Base-by-base conservation (phyloP, 2,329 filamentous ascomycete genomes). In the Sordariomycetes sp. region DNA sequence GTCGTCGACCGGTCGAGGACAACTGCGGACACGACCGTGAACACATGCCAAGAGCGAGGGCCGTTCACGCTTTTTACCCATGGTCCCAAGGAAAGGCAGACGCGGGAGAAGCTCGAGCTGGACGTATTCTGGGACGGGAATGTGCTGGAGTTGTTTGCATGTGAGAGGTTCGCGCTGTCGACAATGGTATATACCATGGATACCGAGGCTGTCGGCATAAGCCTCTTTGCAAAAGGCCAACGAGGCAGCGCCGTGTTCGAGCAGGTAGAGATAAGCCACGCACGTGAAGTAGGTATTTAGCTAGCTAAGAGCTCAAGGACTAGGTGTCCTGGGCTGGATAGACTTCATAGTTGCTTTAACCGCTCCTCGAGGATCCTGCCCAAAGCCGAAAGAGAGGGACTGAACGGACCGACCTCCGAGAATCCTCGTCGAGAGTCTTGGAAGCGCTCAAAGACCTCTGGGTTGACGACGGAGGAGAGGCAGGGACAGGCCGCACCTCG, bases 1-100 rank as follows among this genome's bases (percentile, higher is more conserved):
- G 15, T 48, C 20, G 42, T 48, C 42, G 20, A n/a, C 20, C 5
- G 42, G 42, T n/a, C 15, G 78, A 32, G 65, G 62, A 72, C 71
- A 1, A 68, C 59, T 20, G 42, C 53, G 10, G 64, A 71, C 24
- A 25, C 60, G 0, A 65, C 67, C 12, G 67, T 75, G 15, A 67
- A 71, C 35, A 72, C 73, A 32, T 62, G 62, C 3, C 45, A 61
- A 0, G 66, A 71, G 52, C 61, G 62, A 42, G 74, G 72, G 0
- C 73, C 76, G 0, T 75, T 77, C 57, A 78, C 76, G 0, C 67
- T 79, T 0, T 77, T 79, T 62, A 70, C 67, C 0, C 61, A n/a
- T n/a, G 60, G 15, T 45, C 51, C n/a, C 25, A 54, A 10, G 60
- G 61, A 24, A 56, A 60, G 3, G 56, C 61, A 66, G 35, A 35